Evolutionary conservation across 805 yeast genomes (phyloP), one percentile per base, ranked within the genome.

Genomic region (Wickerhamomyces kurtzmanii): DNA sequence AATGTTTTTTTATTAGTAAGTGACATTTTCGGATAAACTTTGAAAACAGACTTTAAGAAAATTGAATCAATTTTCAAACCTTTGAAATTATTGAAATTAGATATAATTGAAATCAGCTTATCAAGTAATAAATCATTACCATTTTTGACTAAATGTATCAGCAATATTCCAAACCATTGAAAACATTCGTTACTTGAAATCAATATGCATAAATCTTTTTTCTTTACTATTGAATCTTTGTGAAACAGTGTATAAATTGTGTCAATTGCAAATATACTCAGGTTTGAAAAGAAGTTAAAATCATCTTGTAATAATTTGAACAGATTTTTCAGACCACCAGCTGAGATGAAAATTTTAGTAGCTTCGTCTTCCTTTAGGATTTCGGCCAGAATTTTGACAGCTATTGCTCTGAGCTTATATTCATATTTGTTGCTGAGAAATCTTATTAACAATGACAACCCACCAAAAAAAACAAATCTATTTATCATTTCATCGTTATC

Each of bases 291-390:
- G 1, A 47, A 24, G 27, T 58, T 65, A 30, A 53, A 62, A 30
- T 64, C 67, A 29, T 61, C 71, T 31, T 65, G 68, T 3, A 65
- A 51, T 27, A 66, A 55, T 22, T 57, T 53, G 3, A 68, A 41
- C 13, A 59, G 40, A 4, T 56, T 50, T 20, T 55, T 51, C 14
- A 67, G 40, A 0, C 70, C 69, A 4, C 73, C 73, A 28, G 62
- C 49, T 4, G 68, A 58, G 5, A 65, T 53, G 33, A 65, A 61
- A 54, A 56, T 50, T 4, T 57, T 45, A 9, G 64, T 34, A 2
- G 64, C 57, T 15, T 36, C 39, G 11, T 54, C 57, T 8, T 42
- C 37, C 8, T 46, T 37, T 15, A 63, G 31, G 1, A 40, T 12
- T 2, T 10, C 2, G 1, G n/a, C 14, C 6, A 45, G 27, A 3